These are phyloP conservation scores for Hymenoscyphus fraxineus DNA, from an alignment of 2,329 filamentous ascomycete species.

Conservation along the genomic window DNA sequence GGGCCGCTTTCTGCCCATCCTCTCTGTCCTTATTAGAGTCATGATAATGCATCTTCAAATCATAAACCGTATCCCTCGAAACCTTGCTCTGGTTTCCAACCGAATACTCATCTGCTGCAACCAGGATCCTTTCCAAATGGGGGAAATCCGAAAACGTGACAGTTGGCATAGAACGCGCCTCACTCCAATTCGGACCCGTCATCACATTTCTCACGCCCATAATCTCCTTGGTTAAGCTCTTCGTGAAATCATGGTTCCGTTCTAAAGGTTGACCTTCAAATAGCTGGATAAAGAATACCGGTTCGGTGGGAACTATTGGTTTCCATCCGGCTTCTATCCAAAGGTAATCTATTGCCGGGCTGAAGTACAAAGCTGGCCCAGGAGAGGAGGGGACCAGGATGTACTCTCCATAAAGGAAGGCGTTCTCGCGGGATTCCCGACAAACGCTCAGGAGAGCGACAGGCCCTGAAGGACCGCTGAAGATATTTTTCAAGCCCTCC, in stretches of 20 bases:
- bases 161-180: constrained; percentile 17
- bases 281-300: too few species aligned
- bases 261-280: neutral
- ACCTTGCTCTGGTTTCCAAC: constrained; percentile 24
- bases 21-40: constrained; percentile 8
- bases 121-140: constrained; percentile 16
- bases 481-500: neutral
- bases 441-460: constrained; percentile 6
- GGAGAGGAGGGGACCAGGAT: constrained; percentile 4
- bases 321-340: constrained; percentile 26
- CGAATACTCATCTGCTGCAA: constrained; percentile 25
- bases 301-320: neutral
- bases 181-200: constrained; percentile 26
- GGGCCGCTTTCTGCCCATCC: constrained; percentile 1
- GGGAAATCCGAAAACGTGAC: constrained; percentile 18
- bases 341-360: constrained; percentile 15
- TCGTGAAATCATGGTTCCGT: constrained; percentile 15
- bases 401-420: constrained; percentile 12
- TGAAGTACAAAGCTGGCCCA: constrained; percentile 6
- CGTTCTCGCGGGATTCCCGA: constrained; percentile 11
- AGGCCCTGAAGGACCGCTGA: constrained; percentile 4
- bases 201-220: constrained; percentile 21
- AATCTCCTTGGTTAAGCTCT: constrained; percentile 17
- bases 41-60: constrained; percentile 24
- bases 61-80: constrained; percentile 22